Percentiles rank a stretch among this genome's conserved stretches.
Conservation (phyloP, 2,329 filamentous ascomycete species). For the Colletotrichum echinochloae region DNA sequence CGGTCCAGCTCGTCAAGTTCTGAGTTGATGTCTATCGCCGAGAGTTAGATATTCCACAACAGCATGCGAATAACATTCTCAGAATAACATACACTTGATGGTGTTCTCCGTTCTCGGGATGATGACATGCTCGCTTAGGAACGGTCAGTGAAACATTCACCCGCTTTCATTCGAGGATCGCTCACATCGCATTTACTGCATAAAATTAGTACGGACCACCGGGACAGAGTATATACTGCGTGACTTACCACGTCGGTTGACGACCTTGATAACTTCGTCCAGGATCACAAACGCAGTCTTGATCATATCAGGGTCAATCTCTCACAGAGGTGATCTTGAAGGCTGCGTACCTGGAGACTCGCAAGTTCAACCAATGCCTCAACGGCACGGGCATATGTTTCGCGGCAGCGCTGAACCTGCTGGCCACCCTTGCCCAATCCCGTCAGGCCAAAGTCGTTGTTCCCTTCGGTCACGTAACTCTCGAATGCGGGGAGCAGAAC, state of each 20-base stretch:
- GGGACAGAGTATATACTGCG: slow-evolving; percentile 14
- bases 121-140: slow-evolving; percentile 84
- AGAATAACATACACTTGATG: slow-evolving; percentile 81
- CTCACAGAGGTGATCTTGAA: neutral
- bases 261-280: slow-evolving; percentile 99
- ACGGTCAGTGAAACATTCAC: slow-evolving; percentile 42
- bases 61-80: neutral
- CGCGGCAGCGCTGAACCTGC: slow-evolving; percentile 93
- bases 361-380: slow-evolving; percentile 96
- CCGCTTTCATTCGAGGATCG: too few relatives aligned
- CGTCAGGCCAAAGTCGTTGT: slow-evolving; percentile 95
- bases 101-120: slow-evolving; percentile 98
- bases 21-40: slow-evolving; percentile 86
- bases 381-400: slow-evolving; percentile 95
- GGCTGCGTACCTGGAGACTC: slow-evolving; percentile 76
- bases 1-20: slow-evolving; percentile 97
- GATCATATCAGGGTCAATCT: slow-evolving; percentile 23
- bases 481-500: slow-evolving; percentile 95
- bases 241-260: slow-evolving; percentile 86
- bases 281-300: slow-evolving; percentile 96
- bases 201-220: slow-evolving; percentile 13
- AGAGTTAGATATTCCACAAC: slow-evolving; percentile 18
- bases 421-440: slow-evolving; percentile 97
- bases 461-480: slow-evolving; percentile 87
- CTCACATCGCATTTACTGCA: slow-evolving; percentile 90